phyloP scores from a whole-genome alignment of 805 yeast species.

The Barnettozyma sp. region DNA sequence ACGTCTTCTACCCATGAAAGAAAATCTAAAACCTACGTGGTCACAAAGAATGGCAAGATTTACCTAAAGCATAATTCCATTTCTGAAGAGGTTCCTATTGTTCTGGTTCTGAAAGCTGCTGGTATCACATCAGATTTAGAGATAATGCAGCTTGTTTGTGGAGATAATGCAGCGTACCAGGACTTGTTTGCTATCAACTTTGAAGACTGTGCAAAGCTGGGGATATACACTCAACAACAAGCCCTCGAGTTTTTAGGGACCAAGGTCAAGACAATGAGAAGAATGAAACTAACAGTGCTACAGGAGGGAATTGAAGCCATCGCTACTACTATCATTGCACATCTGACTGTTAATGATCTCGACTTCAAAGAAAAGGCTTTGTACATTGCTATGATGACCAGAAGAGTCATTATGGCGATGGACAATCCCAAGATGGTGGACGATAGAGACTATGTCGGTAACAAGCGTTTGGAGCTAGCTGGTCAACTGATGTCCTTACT shows the following conservation, averaged over 20 bases:
- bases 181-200: slow-evolving; percentile 89
- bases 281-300: slow-evolving; percentile 71
- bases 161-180: slow-evolving; percentile 80
- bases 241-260: slow-evolving; percentile 88
- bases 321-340: slow-evolving; percentile 95
- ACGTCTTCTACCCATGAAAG: slow-evolving; percentile 98
- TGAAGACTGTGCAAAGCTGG: slow-evolving; percentile 85
- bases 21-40: slow-evolving; percentile 93
- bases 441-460: slow-evolving; percentile 97
- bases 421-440: slow-evolving; percentile 93
- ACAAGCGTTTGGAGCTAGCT: slow-evolving; percentile 92
- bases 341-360: slow-evolving; percentile 73
- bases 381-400: slow-evolving; percentile 92
- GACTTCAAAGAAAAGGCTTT: slow-evolving; percentile 93
- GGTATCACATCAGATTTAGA: slow-evolving; percentile 91
- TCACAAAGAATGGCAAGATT: slow-evolving; percentile 83
- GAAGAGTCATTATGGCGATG: slow-evolving; percentile 94
- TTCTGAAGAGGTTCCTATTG: slow-evolving; percentile 93
- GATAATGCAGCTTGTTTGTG: slow-evolving; percentile 90
- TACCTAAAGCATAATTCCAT: slow-evolving; percentile 93
- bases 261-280: slow-evolving; percentile 86
- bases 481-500: slow-evolving; percentile 93
- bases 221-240: slow-evolving; percentile 85
- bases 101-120: slow-evolving; percentile 86
- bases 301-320: slow-evolving; percentile 97